phyloP scores from a whole-genome alignment of 2,329 filamentous ascomycete genomes.

The Lecanicillium sp. region DNA sequence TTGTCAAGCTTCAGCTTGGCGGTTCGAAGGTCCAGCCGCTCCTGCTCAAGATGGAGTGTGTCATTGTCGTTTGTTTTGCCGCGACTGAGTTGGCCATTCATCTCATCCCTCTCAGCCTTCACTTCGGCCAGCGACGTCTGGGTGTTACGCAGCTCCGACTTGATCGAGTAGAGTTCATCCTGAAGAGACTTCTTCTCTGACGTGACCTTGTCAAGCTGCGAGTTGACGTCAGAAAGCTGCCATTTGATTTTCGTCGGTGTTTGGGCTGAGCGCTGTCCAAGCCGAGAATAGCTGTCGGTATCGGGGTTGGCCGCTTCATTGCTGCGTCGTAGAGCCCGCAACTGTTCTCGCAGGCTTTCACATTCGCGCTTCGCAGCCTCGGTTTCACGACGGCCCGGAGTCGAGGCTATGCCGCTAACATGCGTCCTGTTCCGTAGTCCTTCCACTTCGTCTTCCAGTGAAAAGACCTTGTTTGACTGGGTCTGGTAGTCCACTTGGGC shows the following conservation, averaged over 20 bases:
- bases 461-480: constrained; percentile 56
- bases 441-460: constrained; percentile 69
- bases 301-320: constrained; percentile 19
- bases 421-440: constrained; percentile 1
- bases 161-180: constrained; percentile 51
- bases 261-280: constrained; percentile 26
- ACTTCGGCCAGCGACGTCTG: constrained; percentile 47
- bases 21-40: constrained; percentile 59
- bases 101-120: constrained; percentile 58
- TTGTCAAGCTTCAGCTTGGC: constrained; percentile 60
- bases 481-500: constrained; percentile 54
- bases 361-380: constrained; percentile 17
- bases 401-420: not conserved
- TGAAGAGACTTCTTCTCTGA: constrained; percentile 57
- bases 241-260: constrained; percentile 44
- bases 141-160: constrained; percentile 51
- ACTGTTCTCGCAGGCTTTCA: constrained; percentile 25
- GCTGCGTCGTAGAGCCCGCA: constrained; percentile 23
- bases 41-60: constrained; percentile 55
- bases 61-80: constrained; percentile 48
- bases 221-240: constrained; percentile 49
- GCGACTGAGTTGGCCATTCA: constrained; percentile 51
- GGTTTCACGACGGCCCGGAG: constrained; percentile 15
- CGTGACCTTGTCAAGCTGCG: constrained; percentile 45
- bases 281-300: constrained; percentile 21